Percentiles rank a stretch among this genome's conserved stretches.
Conservation (phyloP, 2,329 filamentous ascomycete genomes). For the Colletotrichum tamarilloi region DNA sequence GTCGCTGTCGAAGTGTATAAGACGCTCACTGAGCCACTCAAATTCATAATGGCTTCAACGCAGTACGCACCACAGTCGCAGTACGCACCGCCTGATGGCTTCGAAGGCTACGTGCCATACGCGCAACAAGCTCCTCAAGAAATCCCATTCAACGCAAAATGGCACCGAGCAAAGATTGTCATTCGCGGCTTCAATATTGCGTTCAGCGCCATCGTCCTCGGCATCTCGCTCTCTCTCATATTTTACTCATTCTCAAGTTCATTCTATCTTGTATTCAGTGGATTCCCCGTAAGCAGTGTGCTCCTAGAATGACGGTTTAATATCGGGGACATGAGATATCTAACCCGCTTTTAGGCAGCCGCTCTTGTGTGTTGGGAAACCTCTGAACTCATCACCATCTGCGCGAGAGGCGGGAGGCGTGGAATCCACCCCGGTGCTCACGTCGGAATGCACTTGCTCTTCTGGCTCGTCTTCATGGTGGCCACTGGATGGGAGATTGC, state of each 20-base stretch:
- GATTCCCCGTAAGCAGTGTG: constrained; percentile 8
- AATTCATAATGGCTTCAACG: neutral
- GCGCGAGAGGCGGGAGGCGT: constrained; percentile 43
- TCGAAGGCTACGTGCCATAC: constrained; percentile 24
- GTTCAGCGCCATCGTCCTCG: constrained; percentile 38
- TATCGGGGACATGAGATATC: neutral
- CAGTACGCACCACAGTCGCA: constrained; percentile 3
- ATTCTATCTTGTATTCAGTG: neutral
- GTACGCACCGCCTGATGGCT: neutral
- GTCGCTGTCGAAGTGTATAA: neutral
- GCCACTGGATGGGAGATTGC: constrained; percentile 41
- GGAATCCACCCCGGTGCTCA: constrained; percentile 58
- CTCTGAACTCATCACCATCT: constrained; percentile 51
- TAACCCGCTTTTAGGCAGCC: constrained; percentile 43
- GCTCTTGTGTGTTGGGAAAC: constrained; percentile 50
- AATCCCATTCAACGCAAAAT: constrained; percentile 34
- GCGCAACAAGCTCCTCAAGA: neutral
- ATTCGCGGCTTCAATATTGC: constrained; percentile 44
- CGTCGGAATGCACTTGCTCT: constrained; percentile 53
- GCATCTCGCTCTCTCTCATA: constrained; percentile 15
- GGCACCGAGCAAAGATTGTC: constrained; percentile 45
- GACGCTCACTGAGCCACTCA: neutral
- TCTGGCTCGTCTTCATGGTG: constrained; percentile 50
- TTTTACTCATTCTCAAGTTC: neutral
- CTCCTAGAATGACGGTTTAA: neutral